Evolutionary conservation across 2,329 filamentous ascomycete genomes (phyloP).

Genomic region (Fusarium clavum): DNA sequence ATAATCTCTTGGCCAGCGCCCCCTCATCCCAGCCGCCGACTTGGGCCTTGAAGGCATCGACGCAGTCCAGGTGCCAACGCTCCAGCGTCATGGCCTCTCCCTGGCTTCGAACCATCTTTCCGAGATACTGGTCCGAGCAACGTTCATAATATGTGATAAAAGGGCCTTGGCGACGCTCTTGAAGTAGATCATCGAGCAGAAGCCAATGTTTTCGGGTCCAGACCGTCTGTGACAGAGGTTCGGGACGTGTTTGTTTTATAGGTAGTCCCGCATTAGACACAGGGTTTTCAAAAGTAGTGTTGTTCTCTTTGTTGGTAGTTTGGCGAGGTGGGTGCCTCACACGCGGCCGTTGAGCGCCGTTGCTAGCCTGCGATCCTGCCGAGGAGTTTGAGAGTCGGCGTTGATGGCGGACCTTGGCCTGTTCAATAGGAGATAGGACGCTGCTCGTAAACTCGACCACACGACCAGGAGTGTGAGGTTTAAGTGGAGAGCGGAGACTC

Average conservation of each 20-base stretch:
- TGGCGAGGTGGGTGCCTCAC: conserved; percentile 18
- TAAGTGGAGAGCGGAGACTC: conserved; percentile 66
- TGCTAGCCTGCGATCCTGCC: conserved; percentile 28
- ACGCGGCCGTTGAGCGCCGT: conserved; percentile 23
- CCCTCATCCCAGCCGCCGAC: conserved; percentile 64
- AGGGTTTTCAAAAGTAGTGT: conserved; percentile 42
- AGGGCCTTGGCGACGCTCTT: conserved; percentile 58
- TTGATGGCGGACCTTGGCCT: conserved; percentile 52
- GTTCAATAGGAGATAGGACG: conserved; percentile 59
- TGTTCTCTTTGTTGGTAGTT: conserved; percentile 52
- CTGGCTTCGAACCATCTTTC: conserved; percentile 61
- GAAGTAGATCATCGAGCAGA: conserved; percentile 63
- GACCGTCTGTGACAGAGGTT: conserved; percentile 54
- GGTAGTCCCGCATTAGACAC: conserved; percentile 47
- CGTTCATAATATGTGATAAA: conserved; percentile 48
- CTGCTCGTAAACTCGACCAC: conserved; percentile 69
- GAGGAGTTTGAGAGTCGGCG: conserved; percentile 46
- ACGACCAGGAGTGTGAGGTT: conserved; percentile 67
- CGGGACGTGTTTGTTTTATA: conserved; percentile 26
- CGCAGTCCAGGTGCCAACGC: conserved; percentile 68
- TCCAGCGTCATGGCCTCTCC: conserved; percentile 62
- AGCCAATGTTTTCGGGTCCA: conserved; percentile 68
- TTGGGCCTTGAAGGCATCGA: conserved; percentile 63
- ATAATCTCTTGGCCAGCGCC: conserved; percentile 63
- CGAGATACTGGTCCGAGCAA: conserved; percentile 55